phyloP scores from a whole-genome alignment of 31 red algal genomes.

The Endocladia muricata region DNA sequence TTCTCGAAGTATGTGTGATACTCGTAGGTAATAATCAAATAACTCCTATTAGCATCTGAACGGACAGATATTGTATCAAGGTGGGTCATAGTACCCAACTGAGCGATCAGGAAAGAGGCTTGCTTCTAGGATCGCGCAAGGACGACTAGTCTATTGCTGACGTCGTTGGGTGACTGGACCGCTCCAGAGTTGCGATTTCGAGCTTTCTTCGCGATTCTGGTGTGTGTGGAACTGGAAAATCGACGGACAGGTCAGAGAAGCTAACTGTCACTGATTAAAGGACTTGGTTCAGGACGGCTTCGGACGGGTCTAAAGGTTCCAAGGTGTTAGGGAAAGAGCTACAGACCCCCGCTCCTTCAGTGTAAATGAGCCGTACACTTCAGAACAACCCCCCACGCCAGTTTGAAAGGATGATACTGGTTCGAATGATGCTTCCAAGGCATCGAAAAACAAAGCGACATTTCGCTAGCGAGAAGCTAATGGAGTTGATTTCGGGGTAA shows the following conservation, averaged over 20 bases:
- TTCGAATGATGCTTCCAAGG: constrained; percentile 4
- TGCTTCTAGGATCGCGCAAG: too few species aligned
- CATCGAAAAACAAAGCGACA: background rate
- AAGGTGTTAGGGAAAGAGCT: background rate
- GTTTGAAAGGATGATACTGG: background rate
- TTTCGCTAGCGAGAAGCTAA: background rate
- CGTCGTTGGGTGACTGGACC: background rate
- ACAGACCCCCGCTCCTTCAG: background rate
- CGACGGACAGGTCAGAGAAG: background rate
- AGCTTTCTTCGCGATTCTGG: background rate
- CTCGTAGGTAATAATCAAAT: too few species aligned
- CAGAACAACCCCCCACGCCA: background rate
- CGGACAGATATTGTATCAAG: too few species aligned
- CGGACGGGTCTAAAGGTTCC: background rate
- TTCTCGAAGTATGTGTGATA: too few species aligned
- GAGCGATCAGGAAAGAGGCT: too few species aligned
- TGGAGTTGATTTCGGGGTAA: background rate
- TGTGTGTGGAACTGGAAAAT: background rate
- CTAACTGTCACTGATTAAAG: background rate
- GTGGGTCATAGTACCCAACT: too few species aligned
- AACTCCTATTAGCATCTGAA: too few species aligned
- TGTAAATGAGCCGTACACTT: background rate
- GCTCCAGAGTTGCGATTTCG: background rate
- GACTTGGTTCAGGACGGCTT: background rate
- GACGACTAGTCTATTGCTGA: background rate